Conservation (phyloP, 768 basidiomycete species). For the Phylloporus sp. region DNA sequence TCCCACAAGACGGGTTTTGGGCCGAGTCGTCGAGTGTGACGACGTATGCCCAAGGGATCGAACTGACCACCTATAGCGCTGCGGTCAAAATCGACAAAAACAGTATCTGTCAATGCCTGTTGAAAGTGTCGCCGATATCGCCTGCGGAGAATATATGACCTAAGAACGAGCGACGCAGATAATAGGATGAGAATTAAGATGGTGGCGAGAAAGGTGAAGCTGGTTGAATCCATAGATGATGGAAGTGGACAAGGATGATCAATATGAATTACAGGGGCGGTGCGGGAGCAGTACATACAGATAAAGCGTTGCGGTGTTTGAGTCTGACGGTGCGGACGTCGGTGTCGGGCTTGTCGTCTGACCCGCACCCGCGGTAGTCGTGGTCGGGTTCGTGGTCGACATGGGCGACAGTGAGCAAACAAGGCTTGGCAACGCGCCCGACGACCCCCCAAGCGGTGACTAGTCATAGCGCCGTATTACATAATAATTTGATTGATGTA, state of each 20-base stretch:
- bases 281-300: conserved; percentile 21
- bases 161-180: conserved; percentile 59
- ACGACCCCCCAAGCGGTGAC: neutral
- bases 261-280: conserved; percentile 8
- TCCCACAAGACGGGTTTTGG: conserved; percentile 18
- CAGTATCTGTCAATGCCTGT: conserved; percentile 49
- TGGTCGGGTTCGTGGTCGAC: conserved; percentile 6
- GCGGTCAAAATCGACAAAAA: conserved; percentile 31
- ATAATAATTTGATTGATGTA: conserved; percentile 21
- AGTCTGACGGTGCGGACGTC: conserved; percentile 4
- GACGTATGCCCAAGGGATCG: conserved; percentile 2
- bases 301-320: conserved; percentile 26
- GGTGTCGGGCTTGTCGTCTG: neutral
- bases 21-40: conserved; percentile 3
- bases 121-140: conserved; percentile 53
- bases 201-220: conserved; percentile 71
- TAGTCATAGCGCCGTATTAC: conserved; percentile 7
- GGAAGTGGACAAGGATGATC: neutral
- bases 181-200: conserved; percentile 63
- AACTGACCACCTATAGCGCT: neutral
- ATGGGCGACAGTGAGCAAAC: conserved; percentile 7
- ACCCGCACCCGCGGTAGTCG: neutral
- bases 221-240: conserved; percentile 27
- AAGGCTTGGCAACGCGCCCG: neutral
- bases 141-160: conserved; percentile 58